These are phyloP conservation scores for Phanerodontia chrysosporium DNA, from an alignment of 768 basidiomycete species.

Conservation along the genomic window DNA sequence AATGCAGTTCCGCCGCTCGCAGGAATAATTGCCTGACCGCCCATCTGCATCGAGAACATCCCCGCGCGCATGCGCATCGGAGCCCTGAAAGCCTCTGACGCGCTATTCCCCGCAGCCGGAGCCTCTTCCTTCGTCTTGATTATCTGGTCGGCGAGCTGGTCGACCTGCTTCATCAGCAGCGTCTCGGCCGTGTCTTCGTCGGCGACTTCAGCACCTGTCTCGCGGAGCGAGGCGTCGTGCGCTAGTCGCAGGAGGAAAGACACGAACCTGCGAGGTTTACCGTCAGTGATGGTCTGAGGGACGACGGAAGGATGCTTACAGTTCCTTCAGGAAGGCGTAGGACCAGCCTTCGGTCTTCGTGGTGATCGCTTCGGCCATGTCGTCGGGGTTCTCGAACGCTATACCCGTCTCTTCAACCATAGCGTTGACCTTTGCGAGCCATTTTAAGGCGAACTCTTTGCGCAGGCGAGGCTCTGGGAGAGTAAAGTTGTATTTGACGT, in stretches of 20 bases:
- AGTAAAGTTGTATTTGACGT: slow-evolving; percentile 39
- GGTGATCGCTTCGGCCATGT: slow-evolving; percentile 30
- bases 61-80: no score
- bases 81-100: no score
- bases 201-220: background rate
- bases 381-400: slow-evolving; percentile 24
- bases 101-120: no score
- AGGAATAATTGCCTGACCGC: no score
- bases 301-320: slow-evolving; percentile 13
- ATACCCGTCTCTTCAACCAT: slow-evolving; percentile 23
- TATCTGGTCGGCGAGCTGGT: slow-evolving; percentile 13
- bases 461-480: slow-evolving; percentile 31
- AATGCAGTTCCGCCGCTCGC: no score
- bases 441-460: slow-evolving; percentile 32
- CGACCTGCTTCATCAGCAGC: slow-evolving; percentile 13
- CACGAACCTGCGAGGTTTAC: slow-evolving; percentile 21
- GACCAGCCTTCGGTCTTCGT: slow-evolving; percentile 36
- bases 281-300: slow-evolving; percentile 13
- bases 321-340: slow-evolving; percentile 44
- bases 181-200: background rate
- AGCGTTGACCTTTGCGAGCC: slow-evolving; percentile 30
- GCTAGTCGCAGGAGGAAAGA: slow-evolving; percentile 34
- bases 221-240: slow-evolving; percentile 15
- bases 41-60: no score
- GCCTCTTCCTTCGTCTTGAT: background rate